These are phyloP conservation scores for Chlamydomonas reinhardtii DNA, from an alignment of 163 green algal species.

Conservation along the genomic window DNA sequence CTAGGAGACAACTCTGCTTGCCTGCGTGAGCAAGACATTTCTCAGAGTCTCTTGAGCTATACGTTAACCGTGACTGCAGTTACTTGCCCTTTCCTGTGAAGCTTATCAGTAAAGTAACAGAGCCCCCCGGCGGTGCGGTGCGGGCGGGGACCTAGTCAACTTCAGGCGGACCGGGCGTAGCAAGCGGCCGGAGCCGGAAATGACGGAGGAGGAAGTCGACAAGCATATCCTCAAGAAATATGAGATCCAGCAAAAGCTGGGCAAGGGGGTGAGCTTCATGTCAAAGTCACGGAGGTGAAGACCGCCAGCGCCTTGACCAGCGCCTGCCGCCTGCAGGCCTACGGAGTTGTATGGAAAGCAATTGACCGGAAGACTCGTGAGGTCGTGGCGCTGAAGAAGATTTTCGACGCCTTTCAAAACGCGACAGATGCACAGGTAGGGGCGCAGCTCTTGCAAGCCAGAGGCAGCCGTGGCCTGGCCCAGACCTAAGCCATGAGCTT, in stretches of 20 bases:
- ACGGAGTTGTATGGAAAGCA: slow-evolving; percentile 98
- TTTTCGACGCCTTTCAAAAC: slow-evolving; percentile 99
- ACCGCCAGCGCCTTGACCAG: background rate
- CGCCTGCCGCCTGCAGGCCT: slow-evolving; percentile 82
- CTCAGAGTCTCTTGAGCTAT: too few relatives aligned
- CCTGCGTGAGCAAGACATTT: too few relatives aligned
- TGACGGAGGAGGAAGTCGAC: slow-evolving; percentile 93
- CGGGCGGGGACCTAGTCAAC: too few relatives aligned
- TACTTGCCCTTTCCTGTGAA: too few relatives aligned
- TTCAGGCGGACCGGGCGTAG: too few relatives aligned
- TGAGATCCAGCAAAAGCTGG: slow-evolving; percentile 94
- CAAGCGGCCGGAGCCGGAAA: background rate
- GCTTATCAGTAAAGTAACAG: too few relatives aligned
- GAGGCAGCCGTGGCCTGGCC: too few relatives aligned
- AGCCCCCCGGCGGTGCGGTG: too few relatives aligned
- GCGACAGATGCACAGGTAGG: slow-evolving; percentile 95
- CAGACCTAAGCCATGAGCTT: too few relatives aligned
- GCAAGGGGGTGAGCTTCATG: slow-evolving; percentile 90
- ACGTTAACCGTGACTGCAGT: too few relatives aligned
- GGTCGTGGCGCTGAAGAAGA: slow-evolving; percentile 97
- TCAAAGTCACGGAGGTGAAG: background rate
- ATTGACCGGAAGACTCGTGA: slow-evolving; percentile 92
- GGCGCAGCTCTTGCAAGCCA: too few relatives aligned
- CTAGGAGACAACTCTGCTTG: too few relatives aligned
- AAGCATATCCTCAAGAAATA: slow-evolving; percentile 96